phyloP scores from a whole-genome alignment of 805 yeast genomes.

The Cyberlindnera maritima region DNA sequence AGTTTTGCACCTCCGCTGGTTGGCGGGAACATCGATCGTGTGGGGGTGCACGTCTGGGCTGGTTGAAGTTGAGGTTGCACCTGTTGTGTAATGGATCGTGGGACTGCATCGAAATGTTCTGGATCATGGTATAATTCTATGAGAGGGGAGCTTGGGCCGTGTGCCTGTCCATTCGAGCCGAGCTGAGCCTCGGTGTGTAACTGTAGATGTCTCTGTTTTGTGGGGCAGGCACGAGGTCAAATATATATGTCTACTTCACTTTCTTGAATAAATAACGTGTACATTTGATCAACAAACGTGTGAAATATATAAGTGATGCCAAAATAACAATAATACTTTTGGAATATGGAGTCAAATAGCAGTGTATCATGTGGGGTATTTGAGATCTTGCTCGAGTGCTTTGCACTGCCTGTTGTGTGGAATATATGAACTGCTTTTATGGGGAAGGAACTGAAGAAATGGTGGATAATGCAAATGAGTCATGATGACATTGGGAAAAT shows the following conservation, averaged over 20 bases:
- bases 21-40: background rate
- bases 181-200: too few relatives aligned
- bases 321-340: background rate
- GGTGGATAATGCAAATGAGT: too few relatives aligned
- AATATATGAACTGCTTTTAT: background rate
- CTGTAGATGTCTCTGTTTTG: too few relatives aligned
- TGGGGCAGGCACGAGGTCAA: too few relatives aligned
- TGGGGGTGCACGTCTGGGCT: background rate
- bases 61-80: too few relatives aligned
- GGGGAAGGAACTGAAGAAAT: background rate
- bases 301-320: background rate
- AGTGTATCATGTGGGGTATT: background rate
- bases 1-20: background rate
- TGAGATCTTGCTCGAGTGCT: background rate
- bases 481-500: too few relatives aligned
- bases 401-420: background rate
- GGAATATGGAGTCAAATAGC: background rate
- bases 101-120: too few relatives aligned
- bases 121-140: too few relatives aligned
- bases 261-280: background rate
- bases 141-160: too few relatives aligned
- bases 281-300: background rate
- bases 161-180: too few relatives aligned
- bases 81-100: too few relatives aligned
- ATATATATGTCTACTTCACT: too few relatives aligned